Evolutionary conservation across 2,329 filamentous ascomycete genomes (phyloP), one percentile per base, ranked within the genome.

Genomic region (Hypoxylon sp.): DNA sequence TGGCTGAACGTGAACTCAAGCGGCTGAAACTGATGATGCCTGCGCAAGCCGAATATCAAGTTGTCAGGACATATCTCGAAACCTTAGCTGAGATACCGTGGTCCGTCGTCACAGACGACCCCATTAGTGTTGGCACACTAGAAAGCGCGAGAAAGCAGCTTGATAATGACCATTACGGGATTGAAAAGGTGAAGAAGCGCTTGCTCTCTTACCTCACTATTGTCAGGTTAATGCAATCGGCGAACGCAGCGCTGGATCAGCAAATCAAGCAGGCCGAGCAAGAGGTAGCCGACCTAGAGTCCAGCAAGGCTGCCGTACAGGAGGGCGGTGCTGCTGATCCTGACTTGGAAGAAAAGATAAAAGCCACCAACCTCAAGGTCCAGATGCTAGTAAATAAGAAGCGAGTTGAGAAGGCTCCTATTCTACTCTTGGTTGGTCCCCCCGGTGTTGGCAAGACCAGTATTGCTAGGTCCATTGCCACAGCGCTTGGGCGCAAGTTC

Each of bases 151-250:
- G 94, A 61, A 93, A 94, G 81, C 96, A 98, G 80, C 87, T 99
- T 5, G 94, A 99, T 76, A 91, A 97, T 71, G 96, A 99, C 77
- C 96, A 99, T 80, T 98, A 98, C 74, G 96, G 96, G 0, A 84
- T 99, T 13, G 94, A 98, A 69, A 97, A 95, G 81, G 95, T 99
- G 77, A 99, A 99, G 88, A 98, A 97, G 86, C 88, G 96, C 48
- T 82, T 99, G 22, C 86, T 99, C 4, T 97, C 98, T 79, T 99
- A 99, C 77, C 86, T 99, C 48, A 97, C 96, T 2, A 96, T 99
- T n/a, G 85, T 99, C 58, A 92, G 96, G 74, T 86, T 99, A 63
- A 99, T 98, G 85, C 95, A 98, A 78, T 90, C 92, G 22, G 90
- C 95, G 69, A 98, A 98, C 72, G 88, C 92, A 59, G 91, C 93